Evolutionary conservation across 2,329 filamentous ascomycete species (phyloP).

Genomic region (Ceratocystis destructans): DNA sequence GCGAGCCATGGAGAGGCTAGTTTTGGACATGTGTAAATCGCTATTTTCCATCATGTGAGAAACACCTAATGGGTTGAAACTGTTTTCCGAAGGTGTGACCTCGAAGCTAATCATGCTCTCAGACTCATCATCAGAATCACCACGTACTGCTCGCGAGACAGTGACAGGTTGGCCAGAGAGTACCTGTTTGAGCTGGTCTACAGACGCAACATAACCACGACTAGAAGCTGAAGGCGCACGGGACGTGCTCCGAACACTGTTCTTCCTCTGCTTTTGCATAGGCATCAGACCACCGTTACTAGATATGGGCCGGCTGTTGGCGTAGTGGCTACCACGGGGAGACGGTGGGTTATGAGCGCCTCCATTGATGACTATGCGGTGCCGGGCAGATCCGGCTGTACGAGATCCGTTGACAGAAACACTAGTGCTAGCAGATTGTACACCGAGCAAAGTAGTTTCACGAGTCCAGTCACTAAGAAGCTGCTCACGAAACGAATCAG

Average conservation of each 20-base stretch:
- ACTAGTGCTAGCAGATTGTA: conserved; percentile 56
- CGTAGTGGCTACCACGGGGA: conserved; percentile 33
- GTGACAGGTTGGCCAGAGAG: conserved; percentile 38
- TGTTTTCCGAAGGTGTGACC: conserved; percentile 51
- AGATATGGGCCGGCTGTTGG: conserved; percentile 36
- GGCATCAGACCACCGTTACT: conserved; percentile 28
- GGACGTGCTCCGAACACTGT: conserved; percentile 41
- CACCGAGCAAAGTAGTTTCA: conserved; percentile 54
- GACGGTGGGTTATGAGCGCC: conserved; percentile 27
- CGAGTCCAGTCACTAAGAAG: conserved; percentile 71
- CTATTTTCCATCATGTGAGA: conserved; percentile 7
- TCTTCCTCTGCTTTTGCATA: conserved; percentile 36
- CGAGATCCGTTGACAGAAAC: conserved; percentile 65
- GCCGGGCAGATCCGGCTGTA: conserved; percentile 39
- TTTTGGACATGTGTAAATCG: conserved; percentile 15
- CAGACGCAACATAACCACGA: conserved; percentile 41
- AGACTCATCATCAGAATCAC: conserved; percentile 35
- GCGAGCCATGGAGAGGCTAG: conserved; percentile 25
- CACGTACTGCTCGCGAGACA: conserved; percentile 26
- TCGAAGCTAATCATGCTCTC: conserved; percentile 63
- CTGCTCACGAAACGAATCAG: conserved; percentile 53
- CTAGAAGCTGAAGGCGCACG: conserved; percentile 32
- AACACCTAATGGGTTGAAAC: conserved; percentile 37
- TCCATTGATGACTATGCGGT: conserved; percentile 47
- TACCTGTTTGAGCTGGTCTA: conserved; percentile 51